Conservation (phyloP, 108 stramenopile species). For the Fragilaria crotonensis region DNA sequence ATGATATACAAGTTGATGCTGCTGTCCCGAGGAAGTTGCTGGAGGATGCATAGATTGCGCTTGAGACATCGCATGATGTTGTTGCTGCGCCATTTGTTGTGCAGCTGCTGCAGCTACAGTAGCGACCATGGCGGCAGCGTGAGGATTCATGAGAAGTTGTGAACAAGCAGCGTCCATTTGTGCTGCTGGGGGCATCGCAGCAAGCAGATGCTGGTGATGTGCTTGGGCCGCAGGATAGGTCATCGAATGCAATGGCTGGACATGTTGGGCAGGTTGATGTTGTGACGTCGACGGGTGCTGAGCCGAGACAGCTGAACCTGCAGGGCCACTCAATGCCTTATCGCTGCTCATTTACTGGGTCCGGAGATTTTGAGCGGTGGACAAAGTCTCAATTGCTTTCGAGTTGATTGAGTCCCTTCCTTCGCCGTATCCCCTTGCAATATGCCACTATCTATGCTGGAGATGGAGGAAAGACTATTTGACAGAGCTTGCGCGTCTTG, state of each 20-base stretch:
- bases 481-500: not conserved
- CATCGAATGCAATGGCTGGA: not conserved
- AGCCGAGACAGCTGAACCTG: not conserved
- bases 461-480: not conserved
- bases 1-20: not conserved
- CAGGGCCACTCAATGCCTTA: not conserved
- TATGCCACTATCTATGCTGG: not conserved
- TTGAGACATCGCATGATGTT: slow-evolving; percentile 2
- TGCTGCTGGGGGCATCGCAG: not conserved
- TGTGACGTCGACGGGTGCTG: not conserved
- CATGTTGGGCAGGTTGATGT: not conserved
- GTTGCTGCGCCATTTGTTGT: slow-evolving; percentile 16
- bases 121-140: slow-evolving; percentile 30
- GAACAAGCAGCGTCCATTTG: not conserved
- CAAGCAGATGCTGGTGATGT: not conserved
- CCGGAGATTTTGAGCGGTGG: not conserved
- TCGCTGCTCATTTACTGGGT: not conserved
- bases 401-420: not conserved
- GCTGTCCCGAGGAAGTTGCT: not conserved
- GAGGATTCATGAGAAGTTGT: slow-evolving; percentile 16
- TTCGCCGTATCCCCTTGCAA: not conserved
- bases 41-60: not conserved
- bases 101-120: slow-evolving; percentile 28
- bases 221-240: not conserved
- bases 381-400: not conserved